Percentiles rank a stretch among this genome's conserved stretches.
These are phyloP conservation scores for Drechslerella coelobrocha DNA, from an alignment of 2,329 filamentous ascomycete genomes.

Conservation along the genomic window DNA sequence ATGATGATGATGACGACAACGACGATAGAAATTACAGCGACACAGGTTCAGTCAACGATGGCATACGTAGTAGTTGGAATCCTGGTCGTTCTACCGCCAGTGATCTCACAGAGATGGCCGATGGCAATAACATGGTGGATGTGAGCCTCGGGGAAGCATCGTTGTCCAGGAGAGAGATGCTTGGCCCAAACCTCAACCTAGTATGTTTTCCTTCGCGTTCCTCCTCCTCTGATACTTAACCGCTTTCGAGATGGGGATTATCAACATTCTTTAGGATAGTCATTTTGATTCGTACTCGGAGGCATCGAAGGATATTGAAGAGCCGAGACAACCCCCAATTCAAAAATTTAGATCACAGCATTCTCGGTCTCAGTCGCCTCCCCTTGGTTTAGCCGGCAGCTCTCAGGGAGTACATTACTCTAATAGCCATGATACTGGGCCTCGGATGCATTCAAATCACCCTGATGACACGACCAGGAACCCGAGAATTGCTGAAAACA, in stretches of 20 bases:
- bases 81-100: slow-evolving; percentile 62
- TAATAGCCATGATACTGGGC: slow-evolving; percentile 9
- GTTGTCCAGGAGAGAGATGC: slow-evolving; percentile 54
- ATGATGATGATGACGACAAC: slow-evolving; percentile 59
- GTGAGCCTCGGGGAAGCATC: slow-evolving; percentile 59
- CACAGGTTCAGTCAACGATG: slow-evolving; percentile 57
- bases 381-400: slow-evolving; percentile 8
- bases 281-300: slow-evolving; percentile 25
- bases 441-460: background rate
- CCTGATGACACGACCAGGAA: slow-evolving; percentile 75
- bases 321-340: slow-evolving; percentile 28
- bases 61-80: slow-evolving; percentile 72
- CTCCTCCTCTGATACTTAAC: background rate
- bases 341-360: slow-evolving; percentile 36
- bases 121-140: slow-evolving; percentile 52
- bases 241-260: background rate
- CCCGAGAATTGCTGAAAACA: slow-evolving; percentile 64
- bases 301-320: slow-evolving; percentile 30
- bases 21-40: slow-evolving; percentile 57
- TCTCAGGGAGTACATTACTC: slow-evolving; percentile 69
- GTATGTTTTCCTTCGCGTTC: slow-evolving; percentile 51
- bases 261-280: slow-evolving; percentile 19
- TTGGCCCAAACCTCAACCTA: slow-evolving; percentile 50
- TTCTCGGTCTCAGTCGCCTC: background rate
- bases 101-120: slow-evolving; percentile 56